phyloP scores from a whole-genome alignment of 129 eudicot species.

The Helianthus tuberosus region DNA sequence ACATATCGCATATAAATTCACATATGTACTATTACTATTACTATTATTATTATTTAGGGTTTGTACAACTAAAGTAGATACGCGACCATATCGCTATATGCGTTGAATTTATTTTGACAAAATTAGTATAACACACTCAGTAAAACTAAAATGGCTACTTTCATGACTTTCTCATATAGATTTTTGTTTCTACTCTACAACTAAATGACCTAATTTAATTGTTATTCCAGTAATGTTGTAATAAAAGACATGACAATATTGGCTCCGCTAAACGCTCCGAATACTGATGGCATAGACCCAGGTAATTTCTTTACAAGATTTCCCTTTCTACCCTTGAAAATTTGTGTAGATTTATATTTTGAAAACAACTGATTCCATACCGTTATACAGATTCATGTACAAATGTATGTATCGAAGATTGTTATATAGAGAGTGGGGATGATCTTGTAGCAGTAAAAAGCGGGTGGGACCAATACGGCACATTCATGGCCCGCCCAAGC shows the following conservation, averaged over 20 bases:
- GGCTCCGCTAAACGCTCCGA: slow-evolving; percentile 96
- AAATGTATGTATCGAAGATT: slow-evolving; percentile 89
- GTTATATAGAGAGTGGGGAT: slow-evolving; percentile 96
- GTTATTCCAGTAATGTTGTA: slow-evolving; percentile 69
- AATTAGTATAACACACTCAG: background rate
- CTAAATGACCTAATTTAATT: slow-evolving; percentile 14
- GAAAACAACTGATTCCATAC: background rate
- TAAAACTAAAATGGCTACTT: background rate
- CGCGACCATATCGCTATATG: no score
- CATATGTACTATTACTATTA: no score
- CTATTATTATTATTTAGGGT: no score
- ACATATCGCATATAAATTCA: no score
- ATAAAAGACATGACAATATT: slow-evolving; percentile 86
- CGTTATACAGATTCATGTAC: slow-evolving; percentile 72
- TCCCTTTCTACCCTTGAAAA: background rate
- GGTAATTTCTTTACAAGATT: slow-evolving; percentile 41
- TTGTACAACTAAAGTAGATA: no score
- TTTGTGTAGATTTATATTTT: background rate
- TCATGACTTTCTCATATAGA: background rate
- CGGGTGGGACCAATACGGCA: slow-evolving; percentile 99
- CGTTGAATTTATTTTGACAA: background rate
- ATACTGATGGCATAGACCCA: slow-evolving; percentile 96
- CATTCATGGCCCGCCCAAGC: slow-evolving; percentile 75
- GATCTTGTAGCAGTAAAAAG: slow-evolving; percentile 96
- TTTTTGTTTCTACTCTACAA: background rate